Evolutionary conservation across 179 eudicot species (phyloP).

Genomic region (Amaranthus tricolor): DNA sequence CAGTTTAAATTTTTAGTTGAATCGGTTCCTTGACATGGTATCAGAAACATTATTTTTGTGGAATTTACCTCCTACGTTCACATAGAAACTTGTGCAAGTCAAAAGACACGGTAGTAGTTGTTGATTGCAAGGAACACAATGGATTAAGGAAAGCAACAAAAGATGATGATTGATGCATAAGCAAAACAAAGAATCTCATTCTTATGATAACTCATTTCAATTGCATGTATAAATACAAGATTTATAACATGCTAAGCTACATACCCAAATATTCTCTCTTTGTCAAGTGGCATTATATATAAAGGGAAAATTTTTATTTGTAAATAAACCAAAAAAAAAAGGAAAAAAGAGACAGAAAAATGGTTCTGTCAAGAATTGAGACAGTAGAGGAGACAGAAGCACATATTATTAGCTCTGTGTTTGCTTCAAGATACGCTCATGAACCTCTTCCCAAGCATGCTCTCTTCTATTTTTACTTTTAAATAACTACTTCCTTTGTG

Average conservation of each 20-base stretch:
- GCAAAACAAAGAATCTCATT: conserved; percentile 23
- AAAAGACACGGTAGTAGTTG: conserved; percentile 2
- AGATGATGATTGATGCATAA: neutral
- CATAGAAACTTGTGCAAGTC: neutral
- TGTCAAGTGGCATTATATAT: neutral
- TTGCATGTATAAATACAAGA: too few relatives aligned
- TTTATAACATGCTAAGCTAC: too few relatives aligned
- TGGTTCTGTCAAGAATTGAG: conserved; percentile 29
- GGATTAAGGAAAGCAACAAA: conserved; percentile 20
- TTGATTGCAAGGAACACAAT: conserved; percentile 26
- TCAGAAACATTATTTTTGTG: too few relatives aligned
- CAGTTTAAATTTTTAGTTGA: too few relatives aligned
- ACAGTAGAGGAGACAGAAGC: conserved; percentile 30
- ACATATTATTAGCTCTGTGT: conserved; percentile 26
- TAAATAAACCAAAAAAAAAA: neutral
- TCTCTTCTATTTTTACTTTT: neutral
- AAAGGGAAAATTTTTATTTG: neutral
- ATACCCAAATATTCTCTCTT: neutral
- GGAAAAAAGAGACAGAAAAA: neutral
- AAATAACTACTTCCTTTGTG: neutral
- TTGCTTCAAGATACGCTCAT: conserved; percentile 42
- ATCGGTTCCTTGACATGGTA: too few relatives aligned
- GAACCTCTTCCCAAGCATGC: conserved; percentile 38
- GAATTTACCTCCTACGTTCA: too few relatives aligned
- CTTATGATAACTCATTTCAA: neutral